Evolutionary conservation across 1,284 basidiomycete species (phyloP).

Genomic region (Xerocomus minutiporus): DNA sequence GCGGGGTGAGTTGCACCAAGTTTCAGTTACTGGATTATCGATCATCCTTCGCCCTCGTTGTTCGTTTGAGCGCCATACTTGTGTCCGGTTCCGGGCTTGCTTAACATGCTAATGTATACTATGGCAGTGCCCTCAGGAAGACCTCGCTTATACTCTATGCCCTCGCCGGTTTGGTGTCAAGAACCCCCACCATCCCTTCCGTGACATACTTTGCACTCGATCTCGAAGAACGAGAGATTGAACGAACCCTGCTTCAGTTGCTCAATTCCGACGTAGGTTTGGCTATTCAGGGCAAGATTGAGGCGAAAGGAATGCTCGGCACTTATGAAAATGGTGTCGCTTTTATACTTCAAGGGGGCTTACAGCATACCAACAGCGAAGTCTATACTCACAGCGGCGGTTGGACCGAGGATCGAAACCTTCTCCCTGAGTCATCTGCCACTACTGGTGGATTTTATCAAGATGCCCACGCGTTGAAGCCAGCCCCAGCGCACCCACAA

Average conservation of each 20-base stretch:
- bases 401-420: slow-evolving; percentile 17
- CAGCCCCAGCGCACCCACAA: slow-evolving; percentile 44
- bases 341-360: slow-evolving; percentile 58
- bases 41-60: not conserved
- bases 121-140: slow-evolving; percentile 75
- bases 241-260: slow-evolving; percentile 75
- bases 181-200: slow-evolving; percentile 38
- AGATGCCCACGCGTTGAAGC: slow-evolving; percentile 29
- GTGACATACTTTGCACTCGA: slow-evolving; percentile 93
- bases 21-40: not conserved
- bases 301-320: slow-evolving; percentile 80
- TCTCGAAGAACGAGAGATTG: slow-evolving; percentile 82
- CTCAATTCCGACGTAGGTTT: slow-evolving; percentile 58
- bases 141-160: slow-evolving; percentile 84
- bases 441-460: slow-evolving; percentile 14
- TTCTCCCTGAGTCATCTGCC: slow-evolving; percentile 36
- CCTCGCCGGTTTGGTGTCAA: slow-evolving; percentile 52
- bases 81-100: not conserved
- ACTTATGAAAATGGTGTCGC: slow-evolving; percentile 83
- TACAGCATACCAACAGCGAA: slow-evolving; percentile 29
- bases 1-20: slow-evolving; percentile 66
- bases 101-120: slow-evolving; percentile 14
- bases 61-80: not conserved
- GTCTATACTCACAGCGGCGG: not conserved
- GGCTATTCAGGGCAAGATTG: slow-evolving; percentile 65